phyloP scores from a whole-genome alignment of 2,329 filamentous ascomycete genomes.

The Xylariales sp. region DNA sequence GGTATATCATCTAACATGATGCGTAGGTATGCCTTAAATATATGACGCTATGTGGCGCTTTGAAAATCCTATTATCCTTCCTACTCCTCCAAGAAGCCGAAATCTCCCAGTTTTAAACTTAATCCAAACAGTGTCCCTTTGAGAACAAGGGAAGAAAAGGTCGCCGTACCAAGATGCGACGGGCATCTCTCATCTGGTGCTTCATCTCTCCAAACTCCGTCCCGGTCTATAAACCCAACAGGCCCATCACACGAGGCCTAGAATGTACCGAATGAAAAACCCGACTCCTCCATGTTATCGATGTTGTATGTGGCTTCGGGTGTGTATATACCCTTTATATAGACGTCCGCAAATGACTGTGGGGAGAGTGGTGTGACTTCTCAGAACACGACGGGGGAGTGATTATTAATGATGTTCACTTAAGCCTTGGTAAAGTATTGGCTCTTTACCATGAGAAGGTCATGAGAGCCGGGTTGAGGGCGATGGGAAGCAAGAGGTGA shows the following conservation, averaged over 20 bases:
- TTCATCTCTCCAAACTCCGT: constrained; percentile 31
- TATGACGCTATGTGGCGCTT: constrained; percentile 8
- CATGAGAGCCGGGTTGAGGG: constrained; percentile 82
- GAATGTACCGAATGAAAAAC: constrained; percentile 17
- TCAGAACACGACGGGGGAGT: background rate
- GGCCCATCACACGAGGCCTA: constrained; percentile 3
- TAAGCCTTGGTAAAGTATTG: background rate
- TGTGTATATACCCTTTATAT: constrained; percentile 22
- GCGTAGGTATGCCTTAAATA: constrained; percentile 24
- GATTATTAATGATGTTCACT: constrained; percentile 16
- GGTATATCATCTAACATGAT: constrained; percentile 33
- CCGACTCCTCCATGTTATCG: constrained; percentile 21
- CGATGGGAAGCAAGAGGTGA: constrained; percentile 78
- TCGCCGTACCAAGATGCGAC: constrained; percentile 14
- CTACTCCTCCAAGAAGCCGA: constrained; percentile 3
- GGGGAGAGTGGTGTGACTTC: background rate
- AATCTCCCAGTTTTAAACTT: constrained; percentile 1
- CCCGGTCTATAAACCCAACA: constrained; percentile 25
- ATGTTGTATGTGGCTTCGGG: constrained; percentile 3
- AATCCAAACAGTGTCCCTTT: background rate
- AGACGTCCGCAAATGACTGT: background rate
- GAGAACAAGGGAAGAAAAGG: constrained; percentile 1
- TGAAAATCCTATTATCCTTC: constrained; percentile 21
- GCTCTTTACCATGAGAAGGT: constrained; percentile 76
- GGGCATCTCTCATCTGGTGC: constrained; percentile 17